phyloP scores from a whole-genome alignment of 2,329 filamentous ascomycete species.

The Cladorrhinum sp. region DNA sequence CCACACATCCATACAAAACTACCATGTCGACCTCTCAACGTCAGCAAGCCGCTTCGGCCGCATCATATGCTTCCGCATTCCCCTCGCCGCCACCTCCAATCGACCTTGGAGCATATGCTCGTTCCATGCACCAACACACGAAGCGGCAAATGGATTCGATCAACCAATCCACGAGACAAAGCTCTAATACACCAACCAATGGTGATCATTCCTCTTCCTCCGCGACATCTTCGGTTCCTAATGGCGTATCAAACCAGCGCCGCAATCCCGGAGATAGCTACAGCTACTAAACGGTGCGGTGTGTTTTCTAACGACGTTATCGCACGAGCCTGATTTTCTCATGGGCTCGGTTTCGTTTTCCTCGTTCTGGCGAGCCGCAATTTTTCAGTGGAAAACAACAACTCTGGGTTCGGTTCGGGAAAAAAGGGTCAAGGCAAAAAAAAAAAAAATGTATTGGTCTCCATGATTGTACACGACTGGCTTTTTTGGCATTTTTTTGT shows the following conservation, averaged over 20 bases:
- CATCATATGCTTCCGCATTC: slow-evolving; percentile 25
- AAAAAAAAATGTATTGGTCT: background rate
- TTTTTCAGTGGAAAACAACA: background rate
- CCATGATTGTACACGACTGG: background rate
- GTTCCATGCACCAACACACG: slow-evolving; percentile 63
- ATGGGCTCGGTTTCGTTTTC: background rate
- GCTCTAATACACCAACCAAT: slow-evolving; percentile 15
- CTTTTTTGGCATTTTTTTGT: background rate
- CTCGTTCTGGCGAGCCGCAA: background rate
- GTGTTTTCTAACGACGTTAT: background rate
- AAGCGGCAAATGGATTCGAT: slow-evolving; percentile 62
- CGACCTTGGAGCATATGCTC: slow-evolving; percentile 46
- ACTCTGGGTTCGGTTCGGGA: background rate
- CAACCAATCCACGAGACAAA: slow-evolving; percentile 40
- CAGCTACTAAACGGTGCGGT: background rate
- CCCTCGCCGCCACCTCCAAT: slow-evolving; percentile 29
- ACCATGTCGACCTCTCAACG: slow-evolving; percentile 12
- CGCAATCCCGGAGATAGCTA: slow-evolving; percentile 19
- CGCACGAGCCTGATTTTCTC: background rate
- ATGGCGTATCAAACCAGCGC: slow-evolving; percentile 25
- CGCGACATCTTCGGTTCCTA: slow-evolving; percentile 25
- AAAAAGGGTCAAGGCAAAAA: background rate
- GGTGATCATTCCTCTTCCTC: slow-evolving; percentile 1
- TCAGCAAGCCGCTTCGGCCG: slow-evolving; percentile 18
- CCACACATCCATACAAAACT: slow-evolving; percentile 1